phyloP scores from a whole-genome alignment of 768 basidiomycete genomes.

The Tubosaeta sp. region DNA sequence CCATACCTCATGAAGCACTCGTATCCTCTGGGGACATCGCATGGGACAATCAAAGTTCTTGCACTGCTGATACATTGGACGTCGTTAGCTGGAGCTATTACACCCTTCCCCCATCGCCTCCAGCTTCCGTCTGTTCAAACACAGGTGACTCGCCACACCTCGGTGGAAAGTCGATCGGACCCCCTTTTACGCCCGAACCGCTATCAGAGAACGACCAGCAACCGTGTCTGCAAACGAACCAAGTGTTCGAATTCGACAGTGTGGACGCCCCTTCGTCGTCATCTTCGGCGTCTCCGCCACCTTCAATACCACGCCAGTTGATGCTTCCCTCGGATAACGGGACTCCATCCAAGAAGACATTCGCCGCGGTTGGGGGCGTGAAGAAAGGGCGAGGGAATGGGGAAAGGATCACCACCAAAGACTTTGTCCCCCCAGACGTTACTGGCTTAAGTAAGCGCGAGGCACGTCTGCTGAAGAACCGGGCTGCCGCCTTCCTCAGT shows the following conservation, averaged over 20 bases:
- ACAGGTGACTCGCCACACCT: slow-evolving; percentile 44
- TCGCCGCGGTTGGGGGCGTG: slow-evolving; percentile 39
- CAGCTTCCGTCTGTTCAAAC: slow-evolving; percentile 42
- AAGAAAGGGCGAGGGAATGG: slow-evolving; percentile 49
- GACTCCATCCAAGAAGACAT: slow-evolving; percentile 34
- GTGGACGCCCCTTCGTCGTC: slow-evolving; percentile 32
- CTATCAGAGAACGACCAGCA: slow-evolving; percentile 41
- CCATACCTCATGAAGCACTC: slow-evolving; percentile 56
- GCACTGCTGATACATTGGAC: slow-evolving; percentile 34
- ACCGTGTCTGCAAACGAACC: slow-evolving; percentile 64
- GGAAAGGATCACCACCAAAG: slow-evolving; percentile 60
- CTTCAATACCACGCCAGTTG: slow-evolving; percentile 29
- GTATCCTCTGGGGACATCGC: slow-evolving; percentile 42
- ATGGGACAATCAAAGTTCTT: slow-evolving; percentile 45
- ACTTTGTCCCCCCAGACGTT: slow-evolving; percentile 87
- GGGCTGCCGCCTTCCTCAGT: slow-evolving; percentile 88
- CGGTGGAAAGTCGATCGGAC: slow-evolving; percentile 46
- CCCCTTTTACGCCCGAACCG: slow-evolving; percentile 44
- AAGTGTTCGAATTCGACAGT: slow-evolving; percentile 58
- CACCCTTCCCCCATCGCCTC: slow-evolving; percentile 46
- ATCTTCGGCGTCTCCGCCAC: slow-evolving; percentile 29
- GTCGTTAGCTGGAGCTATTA: slow-evolving; percentile 46
- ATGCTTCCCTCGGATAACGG: slow-evolving; percentile 32
- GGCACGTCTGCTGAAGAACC: slow-evolving; percentile 87
- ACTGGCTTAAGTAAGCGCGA: slow-evolving; percentile 86